Percentiles rank a stretch among this genome's conserved stretches.
phyloP scores from a whole-genome alignment of 148 eudicot genomes.

The Nepenthes gracilis region DNA sequence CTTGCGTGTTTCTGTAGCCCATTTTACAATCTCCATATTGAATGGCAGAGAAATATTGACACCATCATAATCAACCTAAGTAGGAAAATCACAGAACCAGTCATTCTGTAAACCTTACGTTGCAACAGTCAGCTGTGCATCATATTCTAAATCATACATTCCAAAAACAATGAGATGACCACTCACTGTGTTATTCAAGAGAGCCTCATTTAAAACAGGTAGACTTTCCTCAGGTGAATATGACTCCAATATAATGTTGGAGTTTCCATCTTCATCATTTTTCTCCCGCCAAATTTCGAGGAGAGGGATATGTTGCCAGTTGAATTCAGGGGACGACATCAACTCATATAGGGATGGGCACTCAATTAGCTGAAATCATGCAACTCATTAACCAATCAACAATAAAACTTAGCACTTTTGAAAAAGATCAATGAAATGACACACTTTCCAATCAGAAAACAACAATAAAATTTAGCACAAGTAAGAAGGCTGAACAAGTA shows the following conservation, averaged over 20 bases:
- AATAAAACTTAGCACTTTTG: neutral
- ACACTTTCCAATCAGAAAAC: neutral
- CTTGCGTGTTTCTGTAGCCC: slow-evolving; percentile 83
- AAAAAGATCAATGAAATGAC: slow-evolving; percentile 1
- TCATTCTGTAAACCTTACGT: neutral
- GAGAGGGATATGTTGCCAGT: slow-evolving; percentile 68
- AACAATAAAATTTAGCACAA: too few species aligned
- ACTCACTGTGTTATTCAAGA: slow-evolving; percentile 67
- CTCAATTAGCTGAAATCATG: slow-evolving; percentile 60
- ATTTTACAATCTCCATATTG: slow-evolving; percentile 60
- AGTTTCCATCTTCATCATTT: slow-evolving; percentile 38
- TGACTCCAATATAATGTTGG: slow-evolving; percentile 48
- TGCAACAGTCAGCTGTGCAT: neutral
- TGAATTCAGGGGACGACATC: slow-evolving; percentile 69
- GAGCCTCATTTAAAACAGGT: slow-evolving; percentile 48
- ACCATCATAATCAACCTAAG: slow-evolving; percentile 57
- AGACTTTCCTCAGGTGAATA: slow-evolving; percentile 56
- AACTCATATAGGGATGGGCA: slow-evolving; percentile 95
- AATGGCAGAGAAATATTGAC: slow-evolving; percentile 70
- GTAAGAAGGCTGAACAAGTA: too few species aligned
- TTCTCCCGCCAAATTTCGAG: slow-evolving; percentile 83
- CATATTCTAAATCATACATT: neutral
- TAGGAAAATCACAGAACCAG: slow-evolving; percentile 1
- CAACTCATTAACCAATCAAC: neutral
- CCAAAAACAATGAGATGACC: slow-evolving; percentile 1